Percentiles rank a stretch among this genome's conserved stretches.
phyloP scores from a whole-genome alignment of 192 early-diverging fungal genomes.

The Coemansia sp. region DNA sequence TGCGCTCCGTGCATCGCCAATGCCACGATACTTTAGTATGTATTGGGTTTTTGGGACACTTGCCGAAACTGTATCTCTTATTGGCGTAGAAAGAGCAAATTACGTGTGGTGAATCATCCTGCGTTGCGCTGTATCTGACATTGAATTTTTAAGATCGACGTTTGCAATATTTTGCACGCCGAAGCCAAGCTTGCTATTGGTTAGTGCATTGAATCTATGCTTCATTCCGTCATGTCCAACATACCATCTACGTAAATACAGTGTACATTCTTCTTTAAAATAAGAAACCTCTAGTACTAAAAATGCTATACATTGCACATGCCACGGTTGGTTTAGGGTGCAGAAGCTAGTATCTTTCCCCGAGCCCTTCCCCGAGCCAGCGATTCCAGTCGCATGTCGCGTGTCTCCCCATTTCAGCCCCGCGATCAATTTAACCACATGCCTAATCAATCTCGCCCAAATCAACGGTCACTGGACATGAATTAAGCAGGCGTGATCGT shows the following conservation, averaged over 20 bases:
- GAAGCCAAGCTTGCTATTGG: background rate
- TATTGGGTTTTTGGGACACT: background rate
- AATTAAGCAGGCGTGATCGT: slow-evolving; percentile 21
- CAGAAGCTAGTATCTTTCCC: background rate
- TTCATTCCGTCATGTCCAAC: background rate
- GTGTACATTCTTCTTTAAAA: background rate
- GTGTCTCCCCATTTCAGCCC: background rate
- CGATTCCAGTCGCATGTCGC: background rate
- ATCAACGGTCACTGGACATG: background rate
- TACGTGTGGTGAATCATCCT: background rate
- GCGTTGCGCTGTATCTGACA: background rate
- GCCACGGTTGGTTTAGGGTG: background rate
- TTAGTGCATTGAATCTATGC: background rate
- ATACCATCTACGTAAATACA: background rate
- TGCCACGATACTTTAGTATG: background rate
- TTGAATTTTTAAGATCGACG: background rate
- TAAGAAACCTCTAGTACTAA: background rate
- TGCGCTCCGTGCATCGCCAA: background rate
- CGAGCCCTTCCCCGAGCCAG: background rate
- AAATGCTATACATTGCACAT: background rate
- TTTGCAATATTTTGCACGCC: background rate
- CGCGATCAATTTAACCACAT: background rate
- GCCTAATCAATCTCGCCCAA: background rate
- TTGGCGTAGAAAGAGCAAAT: background rate
- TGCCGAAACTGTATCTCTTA: background rate